Evolutionary conservation across 2,329 filamentous ascomycete genomes (phyloP).

Genomic region (Talaromyces sp.): DNA sequence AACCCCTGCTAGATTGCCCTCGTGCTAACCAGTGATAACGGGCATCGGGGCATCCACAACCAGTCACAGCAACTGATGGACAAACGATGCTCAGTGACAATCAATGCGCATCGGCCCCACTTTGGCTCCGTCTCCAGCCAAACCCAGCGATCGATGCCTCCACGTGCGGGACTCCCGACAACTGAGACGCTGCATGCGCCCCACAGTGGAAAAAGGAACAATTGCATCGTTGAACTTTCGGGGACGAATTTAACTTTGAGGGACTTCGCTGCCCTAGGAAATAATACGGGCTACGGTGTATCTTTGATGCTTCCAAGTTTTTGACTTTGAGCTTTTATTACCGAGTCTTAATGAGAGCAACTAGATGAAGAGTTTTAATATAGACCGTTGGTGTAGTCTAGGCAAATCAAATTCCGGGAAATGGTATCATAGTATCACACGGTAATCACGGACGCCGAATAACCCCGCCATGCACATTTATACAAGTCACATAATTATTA

Average conservation of each 20-base stretch:
- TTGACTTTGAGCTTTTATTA: no score
- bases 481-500: not conserved
- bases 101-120: not conserved
- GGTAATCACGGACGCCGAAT: slow-evolving; percentile 3
- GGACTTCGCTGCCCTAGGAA: not conserved
- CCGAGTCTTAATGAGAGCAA: not conserved
- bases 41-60: no score
- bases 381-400: not conserved
- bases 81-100: no score
- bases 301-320: no score
- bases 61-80: no score
- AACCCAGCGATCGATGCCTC: slow-evolving; percentile 7
- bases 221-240: not conserved
- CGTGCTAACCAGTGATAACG: not conserved
- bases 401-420: not conserved
- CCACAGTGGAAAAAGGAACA: slow-evolving; percentile 6
- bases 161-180: slow-evolving; percentile 19
- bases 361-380: not conserved
- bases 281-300: not conserved
- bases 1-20: slow-evolving; percentile 1
- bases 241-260: not conserved
- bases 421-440: slow-evolving; percentile 18
- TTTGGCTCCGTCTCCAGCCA: slow-evolving; percentile 5
- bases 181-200: slow-evolving; percentile 15
- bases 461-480: slow-evolving; percentile 25